phyloP scores from a whole-genome alignment of 2,329 filamentous ascomycete species.

The Arthrobotrys megalospora region DNA sequence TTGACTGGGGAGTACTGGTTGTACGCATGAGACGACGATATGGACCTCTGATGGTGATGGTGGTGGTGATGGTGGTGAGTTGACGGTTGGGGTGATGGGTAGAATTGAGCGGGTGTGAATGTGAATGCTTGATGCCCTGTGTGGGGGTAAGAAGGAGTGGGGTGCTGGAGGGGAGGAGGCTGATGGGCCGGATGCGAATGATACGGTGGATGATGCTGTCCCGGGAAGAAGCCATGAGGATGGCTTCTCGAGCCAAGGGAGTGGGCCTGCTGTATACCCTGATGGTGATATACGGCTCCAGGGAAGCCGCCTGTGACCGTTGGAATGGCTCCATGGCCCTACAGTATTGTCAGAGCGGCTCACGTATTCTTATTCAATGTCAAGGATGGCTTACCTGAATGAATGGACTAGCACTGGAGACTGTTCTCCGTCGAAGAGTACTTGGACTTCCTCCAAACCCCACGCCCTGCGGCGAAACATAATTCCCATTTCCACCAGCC shows the following conservation, averaged over 20 bases:
- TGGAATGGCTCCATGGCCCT: slow-evolving; percentile 23
- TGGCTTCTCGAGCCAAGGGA: slow-evolving; percentile 48
- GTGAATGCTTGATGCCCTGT: slow-evolving; percentile 36
- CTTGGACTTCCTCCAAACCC: slow-evolving; percentile 9
- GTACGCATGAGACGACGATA: slow-evolving; percentile 46
- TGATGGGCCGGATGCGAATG: slow-evolving; percentile 46
- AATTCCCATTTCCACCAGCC: slow-evolving; percentile 48
- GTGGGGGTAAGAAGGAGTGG: slow-evolving; percentile 55
- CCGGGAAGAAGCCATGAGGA: slow-evolving; percentile 29
- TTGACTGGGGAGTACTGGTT: slow-evolving; percentile 55
- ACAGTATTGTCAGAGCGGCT: background rate
- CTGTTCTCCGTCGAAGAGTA: slow-evolving; percentile 37
- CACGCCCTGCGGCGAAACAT: slow-evolving; percentile 22
- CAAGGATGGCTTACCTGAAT: slow-evolving; percentile 29
- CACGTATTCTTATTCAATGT: background rate
- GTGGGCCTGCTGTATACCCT: slow-evolving; percentile 38
- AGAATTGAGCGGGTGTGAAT: slow-evolving; percentile 52
- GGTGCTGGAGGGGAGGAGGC: slow-evolving; percentile 51
- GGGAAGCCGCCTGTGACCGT: slow-evolving; percentile 35
- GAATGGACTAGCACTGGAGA: slow-evolving; percentile 32
- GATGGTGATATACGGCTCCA: slow-evolving; percentile 44
- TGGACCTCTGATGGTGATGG: slow-evolving; percentile 47
- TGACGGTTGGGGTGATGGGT: slow-evolving; percentile 49
- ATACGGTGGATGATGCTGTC: slow-evolving; percentile 57
- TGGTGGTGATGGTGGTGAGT: slow-evolving; percentile 38